Evolutionary conservation across 1,284 basidiomycete genomes (phyloP), one percentile per base, ranked within the genome.

Genomic region (Heterobasidion annosum): DNA sequence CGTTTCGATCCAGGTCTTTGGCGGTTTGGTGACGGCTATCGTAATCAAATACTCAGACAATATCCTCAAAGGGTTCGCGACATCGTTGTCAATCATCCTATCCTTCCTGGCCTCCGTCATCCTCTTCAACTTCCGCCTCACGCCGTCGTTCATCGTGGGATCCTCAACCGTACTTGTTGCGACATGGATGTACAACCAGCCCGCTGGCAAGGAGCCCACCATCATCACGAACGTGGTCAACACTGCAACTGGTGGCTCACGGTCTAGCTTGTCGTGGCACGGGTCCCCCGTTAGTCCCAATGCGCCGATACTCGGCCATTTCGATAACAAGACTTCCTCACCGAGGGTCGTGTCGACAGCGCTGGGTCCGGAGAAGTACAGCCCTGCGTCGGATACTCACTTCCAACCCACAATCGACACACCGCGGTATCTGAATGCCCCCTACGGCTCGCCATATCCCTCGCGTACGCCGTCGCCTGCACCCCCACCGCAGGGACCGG

Each of bases 51-150:
- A 92, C 65, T 85, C 88, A 57, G 91, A 93, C 70, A 93, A 93
- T 68, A 93, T 94, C 65, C 75, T 92, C 66, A 96, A 97, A 70
- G 93, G 95, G 32, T 99, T 98, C 64, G 96, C 96, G 8, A 98
- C 95, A 0, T 91, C 87, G 59, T 79, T 98, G 54, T 89, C 86
- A 59, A 98, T 99, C 72, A 83, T 98, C 56, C 74, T 99, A 52
- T 94, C 93, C 47, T 98, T 95, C 78, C 80, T 95, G 57, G 91
- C 93, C 2, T 92, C 88, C 45, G 91, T 98, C 58, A 82, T 82
- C 18, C 80, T 98, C 37, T 98, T 98, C 76, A 78, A 89, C 65
- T 95, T 95, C 69, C 77, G 78, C 33, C 88, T 98, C 66, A 96
- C 95, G 0, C 77, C 83, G 12, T 82, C 87, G 0, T 98, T 98